Evolutionary conservation across 2,329 filamentous ascomycete genomes (phyloP).

Genomic region (Pseudopithomyces chartarum): DNA sequence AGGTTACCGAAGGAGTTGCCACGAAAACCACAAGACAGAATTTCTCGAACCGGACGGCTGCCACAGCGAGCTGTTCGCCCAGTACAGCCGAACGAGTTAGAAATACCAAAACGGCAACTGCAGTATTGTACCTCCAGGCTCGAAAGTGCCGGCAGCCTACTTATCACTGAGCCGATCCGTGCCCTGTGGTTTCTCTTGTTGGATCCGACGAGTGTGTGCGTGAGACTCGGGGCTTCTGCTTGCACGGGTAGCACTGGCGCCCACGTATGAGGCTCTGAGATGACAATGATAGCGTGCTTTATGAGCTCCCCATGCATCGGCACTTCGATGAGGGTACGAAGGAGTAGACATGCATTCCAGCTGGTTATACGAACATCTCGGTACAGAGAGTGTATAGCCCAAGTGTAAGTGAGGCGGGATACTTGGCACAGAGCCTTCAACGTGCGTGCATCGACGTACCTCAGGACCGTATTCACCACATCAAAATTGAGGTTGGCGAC

Average conservation of each 20-base stretch:
- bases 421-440: neutral
- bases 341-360: neutral
- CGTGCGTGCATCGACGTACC: neutral
- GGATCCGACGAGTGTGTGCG: neutral
- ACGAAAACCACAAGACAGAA: neutral
- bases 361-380: neutral
- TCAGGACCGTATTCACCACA: neutral
- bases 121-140: neutral
- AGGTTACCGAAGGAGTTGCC: neutral
- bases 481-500: neutral
- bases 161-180: neutral
- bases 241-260: neutral
- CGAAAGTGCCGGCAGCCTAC: neutral
- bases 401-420: neutral
- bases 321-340: neutral
- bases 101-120: neutral
- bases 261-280: neutral
- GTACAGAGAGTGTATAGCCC: neutral
- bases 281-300: neutral
- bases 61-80: neutral
- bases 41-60: neutral
- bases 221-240: neutral
- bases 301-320: neutral
- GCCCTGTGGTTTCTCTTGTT: neutral
- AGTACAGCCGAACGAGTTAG: neutral